Conservation (phyloP, 164 flowering plant genomes). For the Euptelea pleiosperma region DNA sequence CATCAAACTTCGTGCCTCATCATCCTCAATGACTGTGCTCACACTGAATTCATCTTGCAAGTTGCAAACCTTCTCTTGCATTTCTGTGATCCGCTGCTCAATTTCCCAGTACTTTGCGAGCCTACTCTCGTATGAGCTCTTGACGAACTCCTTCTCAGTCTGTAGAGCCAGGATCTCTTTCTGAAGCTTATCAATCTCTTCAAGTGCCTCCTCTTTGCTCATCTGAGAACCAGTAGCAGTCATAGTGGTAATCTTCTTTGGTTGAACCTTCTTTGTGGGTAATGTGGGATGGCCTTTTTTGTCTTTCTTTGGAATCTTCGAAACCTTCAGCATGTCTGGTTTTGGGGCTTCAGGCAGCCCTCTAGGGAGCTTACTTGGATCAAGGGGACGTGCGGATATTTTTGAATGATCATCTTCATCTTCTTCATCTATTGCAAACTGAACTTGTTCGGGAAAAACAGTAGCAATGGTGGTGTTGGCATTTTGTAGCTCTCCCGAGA, state of each 20-base stretch:
- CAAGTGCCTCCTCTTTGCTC: constrained; percentile 28
- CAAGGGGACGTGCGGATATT: constrained; percentile 4
- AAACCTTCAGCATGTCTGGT: constrained; percentile 29
- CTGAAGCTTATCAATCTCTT: constrained; percentile 57
- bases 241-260: constrained; percentile 14
- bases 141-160: constrained; percentile 79
- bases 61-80: constrained; percentile 46
- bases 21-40: constrained; percentile 53
- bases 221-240: constrained; percentile 7
- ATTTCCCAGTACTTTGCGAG: constrained; percentile 59
- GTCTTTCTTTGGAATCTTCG: constrained; percentile 21
- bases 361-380: constrained; percentile 8
- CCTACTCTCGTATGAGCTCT: constrained; percentile 52
- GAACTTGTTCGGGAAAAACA: constrained; percentile 69
- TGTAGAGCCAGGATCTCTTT: constrained; percentile 64
- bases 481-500: constrained; percentile 73
- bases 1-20: constrained; percentile 73
- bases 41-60: constrained; percentile 72
- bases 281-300: constrained; percentile 20
- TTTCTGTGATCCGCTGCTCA: constrained; percentile 53
- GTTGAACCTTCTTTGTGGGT: constrained; percentile 21
- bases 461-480: constrained; percentile 83
- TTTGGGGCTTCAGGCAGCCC: constrained; percentile 22
- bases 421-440: constrained; percentile 47
- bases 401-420: constrained; percentile 28